Evolutionary conservation across 768 basidiomycete genomes (phyloP).

Genomic region (Xerocomus brunneocitrinus): DNA sequence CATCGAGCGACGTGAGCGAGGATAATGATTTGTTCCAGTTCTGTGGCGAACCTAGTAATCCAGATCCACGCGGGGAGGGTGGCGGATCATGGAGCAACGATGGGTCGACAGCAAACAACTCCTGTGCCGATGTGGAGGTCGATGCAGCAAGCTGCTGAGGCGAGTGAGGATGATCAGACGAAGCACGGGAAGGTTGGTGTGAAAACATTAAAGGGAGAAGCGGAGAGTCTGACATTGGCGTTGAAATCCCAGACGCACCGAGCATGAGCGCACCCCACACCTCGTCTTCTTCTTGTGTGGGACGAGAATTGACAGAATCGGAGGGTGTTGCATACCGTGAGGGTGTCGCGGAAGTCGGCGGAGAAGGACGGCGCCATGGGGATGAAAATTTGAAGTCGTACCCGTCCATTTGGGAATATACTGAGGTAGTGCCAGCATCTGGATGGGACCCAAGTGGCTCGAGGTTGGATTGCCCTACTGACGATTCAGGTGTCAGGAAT

Average conservation of each 20-base stretch:
- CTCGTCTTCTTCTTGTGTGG: conserved; percentile 19
- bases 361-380: neutral
- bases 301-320: neutral
- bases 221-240: neutral
- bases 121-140: neutral
- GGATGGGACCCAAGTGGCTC: neutral
- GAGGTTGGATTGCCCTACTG: neutral
- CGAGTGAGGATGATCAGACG: neutral
- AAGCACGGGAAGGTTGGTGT: neutral
- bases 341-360: neutral
- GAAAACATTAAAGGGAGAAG: conserved; percentile 3
- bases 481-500: neutral
- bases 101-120: conserved; percentile 5
- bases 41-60: neutral
- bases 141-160: neutral
- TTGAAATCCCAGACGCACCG: conserved; percentile 10
- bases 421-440: neutral
- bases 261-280: conserved; percentile 18
- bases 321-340: conserved; percentile 11
- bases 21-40: conserved; percentile 2
- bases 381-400: conserved; percentile 1
- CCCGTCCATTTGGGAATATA: neutral
- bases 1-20: conserved; percentile 13
- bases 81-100: conserved; percentile 7
- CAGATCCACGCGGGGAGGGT: neutral